Evolutionary conservation across 1,284 basidiomycete species (phyloP), one percentile per base, ranked within the genome.

Genomic region (Cutaneotrichosporon cutaneum): DNA sequence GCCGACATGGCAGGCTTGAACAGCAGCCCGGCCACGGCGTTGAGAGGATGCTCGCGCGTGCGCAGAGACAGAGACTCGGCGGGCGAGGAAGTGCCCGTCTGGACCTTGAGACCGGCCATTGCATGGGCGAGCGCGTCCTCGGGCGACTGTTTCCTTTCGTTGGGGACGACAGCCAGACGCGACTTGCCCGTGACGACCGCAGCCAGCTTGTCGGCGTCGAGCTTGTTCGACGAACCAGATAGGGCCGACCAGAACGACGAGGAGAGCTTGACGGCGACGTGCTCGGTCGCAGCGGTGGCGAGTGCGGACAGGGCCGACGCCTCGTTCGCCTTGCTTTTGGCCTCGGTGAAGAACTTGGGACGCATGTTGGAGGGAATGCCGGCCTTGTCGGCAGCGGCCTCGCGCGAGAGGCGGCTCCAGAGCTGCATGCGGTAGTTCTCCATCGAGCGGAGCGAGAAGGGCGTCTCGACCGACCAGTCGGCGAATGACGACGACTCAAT

Each of bases 351-450:
- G 68, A 79, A 81, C 62, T 79, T 80, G 18, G 80, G 79, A 60
- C 78, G 73, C 33, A 77, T 58, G 11, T 73, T 72, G 7, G 62
- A 54, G 2, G 75, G 57, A 2, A 80, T 57, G 22, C 68, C 68
- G 48, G 71, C 68, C 64, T 78, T 76, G 53, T 77, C 73, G 13
- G 72, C 68, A 3, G 74, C 73, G 9, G 77, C 79, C 56, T 80
- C 80, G 33, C 77, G 70, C 0, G 89, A 89, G 84, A 93, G 88
- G 77, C 88, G 86, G 39, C 86, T 85, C 91, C 90, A 93, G 1
- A 93, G 82, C 69, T 93, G 91, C 88, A 91, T 90, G 36, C 91
- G 85, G 70, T 85, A 92, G 76, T 86, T 84, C 79, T 94, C 91
- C 72, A 92, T 82, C 9, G 85, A 86, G 82, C 90, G 90, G 81